Base-by-base conservation (phyloP, 2,329 filamentous ascomycete species). In the Scedosporium aurantiacum region DNA sequence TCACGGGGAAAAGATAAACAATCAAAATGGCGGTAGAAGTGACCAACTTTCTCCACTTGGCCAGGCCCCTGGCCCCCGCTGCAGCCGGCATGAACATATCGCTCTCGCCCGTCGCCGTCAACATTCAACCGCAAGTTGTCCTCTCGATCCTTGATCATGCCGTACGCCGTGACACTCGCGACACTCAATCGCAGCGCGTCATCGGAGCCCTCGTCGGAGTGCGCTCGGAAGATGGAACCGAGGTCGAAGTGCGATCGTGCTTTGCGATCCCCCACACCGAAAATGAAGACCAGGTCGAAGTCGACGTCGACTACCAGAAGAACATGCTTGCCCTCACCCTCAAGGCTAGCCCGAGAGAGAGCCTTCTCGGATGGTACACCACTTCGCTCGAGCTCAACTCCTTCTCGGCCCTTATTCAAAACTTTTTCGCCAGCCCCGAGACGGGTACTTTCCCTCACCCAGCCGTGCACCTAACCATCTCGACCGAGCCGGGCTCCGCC, bases 241-340 rank as follows among this genome's bases (percentile, higher is more conserved):
- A 97, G 76, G 90, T 96, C 71, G 91, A 96, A 77, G 94, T 99
- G 71, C 87, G 91, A 72, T 95, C 91, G 72, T 93, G 91, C 79
- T 99, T 99, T 75, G 94, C 94, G 68, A 96, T 99, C 71, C 92
- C 93, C 67, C 94, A 99, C 80, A 97, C 93, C 68, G 94, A 99
- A 79, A 96, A 93, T 68, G 89, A 92, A 74, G 94, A 99, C 77
- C 94, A 99, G 78, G 94, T 99, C 70, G 94, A 99, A 78, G 94
- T 99, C 66, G 94, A 99, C 74, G 96, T 99, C 83, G 94, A 99
- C 78, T 99, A 97, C 78, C 94, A 99, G 79, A 97, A 97, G 84
- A 92, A 93, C 76, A 99, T 99, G 94, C 87, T 97, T 63, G 88
- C 90, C 63, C 81, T 99, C 69, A 93, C 96, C 74, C 86, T 97